Conservation (phyloP, 2,329 filamentous ascomycete genomes). For the Penicillium hesseltinei region DNA sequence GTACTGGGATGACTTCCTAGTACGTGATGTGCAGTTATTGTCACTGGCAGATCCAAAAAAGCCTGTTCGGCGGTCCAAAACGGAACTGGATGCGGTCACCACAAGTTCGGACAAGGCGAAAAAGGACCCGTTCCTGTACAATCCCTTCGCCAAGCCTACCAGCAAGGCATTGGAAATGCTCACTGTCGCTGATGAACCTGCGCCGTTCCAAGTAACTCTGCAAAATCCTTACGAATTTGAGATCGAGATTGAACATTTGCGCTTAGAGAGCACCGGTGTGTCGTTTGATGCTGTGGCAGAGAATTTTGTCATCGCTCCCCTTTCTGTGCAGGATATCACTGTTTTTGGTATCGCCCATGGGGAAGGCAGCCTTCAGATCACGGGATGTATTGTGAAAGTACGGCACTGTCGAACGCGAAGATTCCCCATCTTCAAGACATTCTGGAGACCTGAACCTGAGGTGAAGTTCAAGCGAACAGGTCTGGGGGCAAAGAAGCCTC, state of each 20-base stretch:
- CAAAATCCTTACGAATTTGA: conserved; percentile 96
- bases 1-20: conserved; percentile 96
- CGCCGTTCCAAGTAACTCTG: conserved; percentile 75
- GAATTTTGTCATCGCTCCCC: conserved; percentile 70
- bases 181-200: conserved; percentile 74
- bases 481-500: conserved; percentile 55
- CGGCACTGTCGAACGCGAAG: conserved; percentile 76
- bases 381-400: conserved; percentile 75
- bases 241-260: conserved; percentile 79
- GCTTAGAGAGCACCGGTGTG: conserved; percentile 70
- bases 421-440: conserved; percentile 77
- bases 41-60: conserved; percentile 58
- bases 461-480: conserved; percentile 76
- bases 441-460: conserved; percentile 70
- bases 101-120: conserved; percentile 40
- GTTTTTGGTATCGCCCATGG: conserved; percentile 66
- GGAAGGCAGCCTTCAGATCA: conserved; percentile 69
- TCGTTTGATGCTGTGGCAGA: conserved; percentile 67
- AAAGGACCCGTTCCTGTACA: conserved; percentile 87
- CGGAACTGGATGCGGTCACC: conserved; percentile 49
- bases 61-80: conserved; percentile 63
- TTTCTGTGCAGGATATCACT: conserved; percentile 75
- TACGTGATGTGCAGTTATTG: conserved; percentile 73
- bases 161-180: conserved; percentile 60
- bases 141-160: conserved; percentile 76